These are phyloP conservation scores for Zasmidium citrigriseum DNA, from an alignment of 2,329 filamentous ascomycete species.

Conservation along the genomic window DNA sequence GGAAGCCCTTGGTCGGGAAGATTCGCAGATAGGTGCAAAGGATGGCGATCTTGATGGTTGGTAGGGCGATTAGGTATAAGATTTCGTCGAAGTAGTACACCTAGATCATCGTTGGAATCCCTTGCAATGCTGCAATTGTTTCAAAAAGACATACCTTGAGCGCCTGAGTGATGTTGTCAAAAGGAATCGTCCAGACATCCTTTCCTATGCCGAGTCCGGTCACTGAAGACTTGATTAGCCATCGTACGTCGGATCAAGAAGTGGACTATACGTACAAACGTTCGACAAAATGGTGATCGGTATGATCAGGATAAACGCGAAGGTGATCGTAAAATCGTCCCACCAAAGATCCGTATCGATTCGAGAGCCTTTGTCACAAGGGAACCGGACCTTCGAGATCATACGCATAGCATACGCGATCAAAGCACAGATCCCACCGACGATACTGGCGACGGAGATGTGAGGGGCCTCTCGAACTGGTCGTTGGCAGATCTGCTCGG, in stretches of 20 bases:
- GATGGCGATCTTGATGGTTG: constrained; percentile 20
- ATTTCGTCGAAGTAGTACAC: constrained; percentile 19
- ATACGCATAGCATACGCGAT: constrained; percentile 18
- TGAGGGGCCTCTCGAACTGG: constrained; percentile 7
- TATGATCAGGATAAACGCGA: constrained; percentile 17
- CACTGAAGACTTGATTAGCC: constrained; percentile 7
- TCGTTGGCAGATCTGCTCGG: constrained; percentile 15
- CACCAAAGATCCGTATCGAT: constrained; percentile 19
- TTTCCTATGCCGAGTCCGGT: constrained; percentile 10
- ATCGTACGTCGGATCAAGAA: neutral
- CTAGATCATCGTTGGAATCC: constrained; percentile 1
- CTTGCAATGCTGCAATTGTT: neutral
- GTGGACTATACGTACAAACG: constrained; percentile 3
- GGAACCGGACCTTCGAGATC: constrained; percentile 17
- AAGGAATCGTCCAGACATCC: constrained; percentile 21
- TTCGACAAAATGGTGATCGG: constrained; percentile 16
- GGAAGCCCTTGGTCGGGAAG: constrained; percentile 15
- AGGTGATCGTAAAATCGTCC: constrained; percentile 20
- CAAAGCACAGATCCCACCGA: constrained; percentile 7
- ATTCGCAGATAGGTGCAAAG: constrained; percentile 22
- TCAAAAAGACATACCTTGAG: constrained; percentile 4
- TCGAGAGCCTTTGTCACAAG: constrained; percentile 16
- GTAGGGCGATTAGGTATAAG: constrained; percentile 14
- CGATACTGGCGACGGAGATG: constrained; percentile 12
- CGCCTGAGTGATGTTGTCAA: constrained; percentile 15